Base-by-base conservation (phyloP, 1,284 basidiomycete species). In the Ustilago vetiveriae region DNA sequence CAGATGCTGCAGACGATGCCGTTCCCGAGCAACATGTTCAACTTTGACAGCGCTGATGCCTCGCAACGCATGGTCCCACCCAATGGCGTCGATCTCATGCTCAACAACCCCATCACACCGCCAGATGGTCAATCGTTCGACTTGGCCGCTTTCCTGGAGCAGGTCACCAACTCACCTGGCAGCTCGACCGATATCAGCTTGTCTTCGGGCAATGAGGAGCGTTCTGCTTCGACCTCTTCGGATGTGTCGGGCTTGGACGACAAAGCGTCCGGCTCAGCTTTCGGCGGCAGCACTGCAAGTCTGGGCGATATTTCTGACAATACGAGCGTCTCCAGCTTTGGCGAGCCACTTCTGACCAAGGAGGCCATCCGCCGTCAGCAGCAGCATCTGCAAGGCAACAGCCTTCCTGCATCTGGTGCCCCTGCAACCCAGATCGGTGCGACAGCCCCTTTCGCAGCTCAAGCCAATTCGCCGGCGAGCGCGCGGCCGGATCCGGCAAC, bases 41-140 rank as follows among this genome's bases (percentile, higher is more conserved):
- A 17, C 46, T 47, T 48, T 30, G 43, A 52, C 42, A 47, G 41
- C 39, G 36, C 24, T 24, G 57, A 70, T 32, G 32, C 39, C 4
- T 43, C 62, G 19, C 39, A 52, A 19, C 62, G 54, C 41, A 57
- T 62, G 29, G 49, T 58, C 8, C 56, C 71, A 10, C 71, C 71
- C 24, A 73, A 73, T 44, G 71, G 71, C 11, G 58, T 63, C 23
- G 71, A 73, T 24, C 44, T 72, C 1, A 41, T 53, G 43, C 47
- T 67, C 44, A 72, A 62, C 63, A 66, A 72, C 11, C 56, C 66
- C 4, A 48, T 65, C 44, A 59, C 71, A 22, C 57, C 70, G 7
- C 58, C 65, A 3, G 71, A 73, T 5, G 70, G 67, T 17, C 71
- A 73, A 49, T n/a, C 51, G 3, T 73, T 73, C 35, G 71, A 73